A percentile compares a stretch with the other conserved stretches of the same genome.
Evolutionary conservation across 2,329 filamentous ascomycete genomes (phyloP).

Genomic region (Botrytis fragariae): DNA sequence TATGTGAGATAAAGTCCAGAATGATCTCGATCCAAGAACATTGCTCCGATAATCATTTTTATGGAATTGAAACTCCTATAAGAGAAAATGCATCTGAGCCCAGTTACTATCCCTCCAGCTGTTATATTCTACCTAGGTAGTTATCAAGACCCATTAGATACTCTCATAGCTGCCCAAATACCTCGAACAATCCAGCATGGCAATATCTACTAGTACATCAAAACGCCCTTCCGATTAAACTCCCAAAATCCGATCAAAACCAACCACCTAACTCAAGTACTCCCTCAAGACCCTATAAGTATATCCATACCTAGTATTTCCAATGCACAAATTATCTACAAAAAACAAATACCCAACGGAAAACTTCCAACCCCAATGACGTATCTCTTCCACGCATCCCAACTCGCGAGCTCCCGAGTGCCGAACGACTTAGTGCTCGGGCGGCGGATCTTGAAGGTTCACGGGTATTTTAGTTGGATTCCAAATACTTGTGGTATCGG

Average conservation of each 20-base stretch:
- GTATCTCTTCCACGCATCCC: background rate
- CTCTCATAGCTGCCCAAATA: background rate
- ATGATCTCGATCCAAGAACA: background rate
- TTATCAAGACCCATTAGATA: background rate
- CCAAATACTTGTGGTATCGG: background rate
- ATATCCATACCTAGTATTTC: background rate
- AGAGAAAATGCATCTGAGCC: background rate
- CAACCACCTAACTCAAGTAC: background rate
- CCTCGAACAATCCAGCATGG: background rate
- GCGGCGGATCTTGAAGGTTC: background rate
- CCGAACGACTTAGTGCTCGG: background rate
- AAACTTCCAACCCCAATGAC: background rate
- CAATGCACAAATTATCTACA: background rate
- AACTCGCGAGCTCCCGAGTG: background rate
- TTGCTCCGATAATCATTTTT: background rate
- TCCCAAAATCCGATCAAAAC: background rate
- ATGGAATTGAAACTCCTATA: background rate
- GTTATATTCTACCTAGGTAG: background rate
- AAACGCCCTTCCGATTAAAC: background rate
- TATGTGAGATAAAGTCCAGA: background rate
- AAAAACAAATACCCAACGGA: background rate
- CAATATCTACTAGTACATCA: no score
- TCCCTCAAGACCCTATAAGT: background rate
- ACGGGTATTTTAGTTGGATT: background rate
- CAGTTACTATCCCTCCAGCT: fast-evolving